A percentile compares a stretch with the other conserved stretches of the same genome.
phyloP scores from a whole-genome alignment of 805 yeast genomes.

The Candida germanica region DNA sequence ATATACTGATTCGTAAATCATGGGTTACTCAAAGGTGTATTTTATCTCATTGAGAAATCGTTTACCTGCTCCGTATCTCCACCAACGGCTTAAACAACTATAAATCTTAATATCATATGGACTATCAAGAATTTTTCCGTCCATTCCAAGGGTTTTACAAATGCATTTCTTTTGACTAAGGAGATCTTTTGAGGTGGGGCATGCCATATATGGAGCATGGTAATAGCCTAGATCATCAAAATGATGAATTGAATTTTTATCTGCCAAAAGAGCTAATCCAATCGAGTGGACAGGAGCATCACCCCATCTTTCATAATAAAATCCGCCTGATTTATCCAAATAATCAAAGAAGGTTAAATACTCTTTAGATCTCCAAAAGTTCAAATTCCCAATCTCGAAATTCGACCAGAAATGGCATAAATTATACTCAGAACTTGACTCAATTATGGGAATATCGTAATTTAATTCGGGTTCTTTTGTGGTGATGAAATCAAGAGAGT shows the following conservation, averaged over 20 bases:
- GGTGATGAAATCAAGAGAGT: slow-evolving; percentile 47
- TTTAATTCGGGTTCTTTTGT: slow-evolving; percentile 35
- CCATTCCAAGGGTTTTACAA: slow-evolving; percentile 23
- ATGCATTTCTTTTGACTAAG: slow-evolving; percentile 35
- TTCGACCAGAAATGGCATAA: slow-evolving; percentile 67
- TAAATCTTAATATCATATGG: slow-evolving; percentile 46
- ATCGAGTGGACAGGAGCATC: slow-evolving; percentile 49
- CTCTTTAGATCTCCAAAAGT: slow-evolving; percentile 46
- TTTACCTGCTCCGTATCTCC: slow-evolving; percentile 68
- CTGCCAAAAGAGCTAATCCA: slow-evolving; percentile 32
- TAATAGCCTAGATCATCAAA: slow-evolving; percentile 45
- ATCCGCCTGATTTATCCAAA: slow-evolving; percentile 49
- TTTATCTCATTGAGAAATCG: slow-evolving; percentile 46
- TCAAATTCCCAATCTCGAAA: slow-evolving; percentile 54
- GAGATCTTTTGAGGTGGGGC: slow-evolving; percentile 36
- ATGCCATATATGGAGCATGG: slow-evolving; percentile 41
- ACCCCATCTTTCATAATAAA: slow-evolving; percentile 62
- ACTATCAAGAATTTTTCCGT: slow-evolving; percentile 16
- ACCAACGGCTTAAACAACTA: slow-evolving; percentile 73
- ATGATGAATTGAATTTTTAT: slow-evolving; percentile 37
- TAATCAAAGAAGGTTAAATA: slow-evolving; percentile 45
- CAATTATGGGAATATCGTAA: slow-evolving; percentile 11
- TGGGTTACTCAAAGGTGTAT: no score
- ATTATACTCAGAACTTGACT: slow-evolving; percentile 39
- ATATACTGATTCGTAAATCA: no score